Evolutionary conservation across 345 rosid genomes (phyloP).

Genomic region (Angophora floribunda): DNA sequence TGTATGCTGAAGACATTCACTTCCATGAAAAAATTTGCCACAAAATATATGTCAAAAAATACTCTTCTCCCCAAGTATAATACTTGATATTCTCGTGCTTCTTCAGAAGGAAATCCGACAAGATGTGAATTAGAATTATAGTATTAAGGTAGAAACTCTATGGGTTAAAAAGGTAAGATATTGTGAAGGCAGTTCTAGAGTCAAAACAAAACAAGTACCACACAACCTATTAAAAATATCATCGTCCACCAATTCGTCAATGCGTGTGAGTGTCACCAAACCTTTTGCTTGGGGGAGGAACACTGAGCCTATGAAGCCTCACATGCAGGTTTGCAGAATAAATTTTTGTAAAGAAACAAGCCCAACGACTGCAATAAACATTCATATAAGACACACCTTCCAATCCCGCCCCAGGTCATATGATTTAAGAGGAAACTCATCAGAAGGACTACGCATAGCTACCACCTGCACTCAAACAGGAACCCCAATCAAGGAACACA

Average conservation of each 20-base stretch:
- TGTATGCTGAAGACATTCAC: slow-evolving; percentile 21
- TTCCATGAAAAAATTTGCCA: not conserved
- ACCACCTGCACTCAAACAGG: not conserved
- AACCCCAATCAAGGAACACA: too few relatives aligned
- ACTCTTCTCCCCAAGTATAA: not conserved
- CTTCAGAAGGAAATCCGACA: not conserved
- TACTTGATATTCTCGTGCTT: not conserved
- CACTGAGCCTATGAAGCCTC: too few relatives aligned
- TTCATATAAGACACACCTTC: not conserved
- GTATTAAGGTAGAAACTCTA: not conserved
- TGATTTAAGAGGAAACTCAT: too few relatives aligned
- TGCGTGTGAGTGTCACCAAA: too few relatives aligned
- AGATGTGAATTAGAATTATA: not conserved
- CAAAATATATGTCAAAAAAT: not conserved
- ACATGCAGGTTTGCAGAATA: too few relatives aligned
- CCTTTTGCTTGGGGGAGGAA: too few relatives aligned
- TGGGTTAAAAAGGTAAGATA: not conserved
- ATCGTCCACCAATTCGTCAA: too few relatives aligned
- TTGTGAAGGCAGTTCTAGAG: not conserved
- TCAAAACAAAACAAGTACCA: not conserved
- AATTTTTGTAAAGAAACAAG: not conserved
- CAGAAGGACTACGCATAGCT: not conserved
- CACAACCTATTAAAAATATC: not conserved
- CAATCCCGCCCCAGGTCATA: too few relatives aligned
- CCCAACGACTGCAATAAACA: slow-evolving; percentile 81